Evolutionary conservation across 2,329 filamentous ascomycete genomes (phyloP).

Genomic region (Akanthomyces uredinophilus): DNA sequence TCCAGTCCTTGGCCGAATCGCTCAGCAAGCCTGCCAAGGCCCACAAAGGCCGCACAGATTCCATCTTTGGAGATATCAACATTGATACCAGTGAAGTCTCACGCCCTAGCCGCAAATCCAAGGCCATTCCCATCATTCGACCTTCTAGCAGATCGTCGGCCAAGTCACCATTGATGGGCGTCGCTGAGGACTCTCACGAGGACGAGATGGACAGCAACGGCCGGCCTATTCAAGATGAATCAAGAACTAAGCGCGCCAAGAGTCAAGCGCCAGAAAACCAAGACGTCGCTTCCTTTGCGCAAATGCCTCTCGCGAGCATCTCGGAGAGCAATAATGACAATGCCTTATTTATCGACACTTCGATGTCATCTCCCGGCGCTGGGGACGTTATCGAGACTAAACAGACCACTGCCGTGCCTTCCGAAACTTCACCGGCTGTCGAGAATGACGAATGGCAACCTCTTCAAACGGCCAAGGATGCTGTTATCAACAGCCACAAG

Average conservation of each 20-base stretch:
- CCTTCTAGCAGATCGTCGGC: slow-evolving; percentile 51
- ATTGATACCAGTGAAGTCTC: slow-evolving; percentile 56
- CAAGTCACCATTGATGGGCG: slow-evolving; percentile 23
- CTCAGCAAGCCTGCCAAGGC: slow-evolving; percentile 40
- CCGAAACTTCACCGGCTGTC: slow-evolving; percentile 43
- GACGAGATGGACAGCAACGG: slow-evolving; percentile 50
- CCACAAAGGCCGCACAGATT: slow-evolving; percentile 30
- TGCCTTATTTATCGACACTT: slow-evolving; percentile 41
- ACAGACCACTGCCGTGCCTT: slow-evolving; percentile 46
- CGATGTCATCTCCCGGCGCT: slow-evolving; percentile 47
- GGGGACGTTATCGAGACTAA: slow-evolving; percentile 52
- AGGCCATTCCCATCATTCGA: slow-evolving; percentile 75
- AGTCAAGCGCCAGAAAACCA: slow-evolving; percentile 62
- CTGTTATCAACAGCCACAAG: slow-evolving; percentile 34
- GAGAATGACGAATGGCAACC: slow-evolving; percentile 3
- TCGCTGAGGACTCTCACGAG: slow-evolving; percentile 23
- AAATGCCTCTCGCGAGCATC: slow-evolving; percentile 16
- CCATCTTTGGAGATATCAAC: slow-evolving; percentile 68
- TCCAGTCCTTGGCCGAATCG: slow-evolving; percentile 41
- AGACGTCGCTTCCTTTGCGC: slow-evolving; percentile 68
- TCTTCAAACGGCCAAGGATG: slow-evolving; percentile 24
- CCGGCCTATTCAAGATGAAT: slow-evolving; percentile 58
- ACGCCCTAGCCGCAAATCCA: slow-evolving; percentile 66
- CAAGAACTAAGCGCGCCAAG: slow-evolving; percentile 70
- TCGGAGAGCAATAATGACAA: slow-evolving; percentile 37